Evolutionary conservation across 2,329 filamentous ascomycete genomes (phyloP).

Genomic region (Escovopsis weberi): DNA sequence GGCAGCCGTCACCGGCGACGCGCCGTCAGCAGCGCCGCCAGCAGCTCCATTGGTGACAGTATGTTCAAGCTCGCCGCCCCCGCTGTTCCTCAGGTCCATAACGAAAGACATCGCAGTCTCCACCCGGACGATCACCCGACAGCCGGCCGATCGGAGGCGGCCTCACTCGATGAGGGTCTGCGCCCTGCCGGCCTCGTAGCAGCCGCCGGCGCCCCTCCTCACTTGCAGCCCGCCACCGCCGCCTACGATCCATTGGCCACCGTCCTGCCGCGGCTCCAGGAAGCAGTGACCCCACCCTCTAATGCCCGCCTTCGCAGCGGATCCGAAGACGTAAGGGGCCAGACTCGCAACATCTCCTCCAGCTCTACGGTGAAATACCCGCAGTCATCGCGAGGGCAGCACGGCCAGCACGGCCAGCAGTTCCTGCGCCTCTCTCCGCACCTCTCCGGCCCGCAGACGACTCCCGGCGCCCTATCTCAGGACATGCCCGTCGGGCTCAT

Average conservation of each 20-base stretch:
- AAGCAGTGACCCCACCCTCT: neutral
- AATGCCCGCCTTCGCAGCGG: slow-evolving; percentile 15
- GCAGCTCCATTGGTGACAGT: slow-evolving; percentile 48
- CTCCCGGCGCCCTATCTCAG: slow-evolving; percentile 22
- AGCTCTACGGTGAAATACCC: slow-evolving; percentile 8
- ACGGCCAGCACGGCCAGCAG: slow-evolving; percentile 30
- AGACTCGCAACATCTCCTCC: slow-evolving; percentile 10
- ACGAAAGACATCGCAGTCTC: slow-evolving; percentile 39
- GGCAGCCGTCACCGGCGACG: slow-evolving; percentile 40
- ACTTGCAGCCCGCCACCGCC: slow-evolving; percentile 13
- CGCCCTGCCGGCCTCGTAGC: slow-evolving; percentile 13
- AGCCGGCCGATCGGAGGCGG: slow-evolving; percentile 21
- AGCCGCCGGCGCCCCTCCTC: slow-evolving; percentile 3
- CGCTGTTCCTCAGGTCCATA: slow-evolving; percentile 37
- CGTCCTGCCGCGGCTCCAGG: slow-evolving; percentile 17
- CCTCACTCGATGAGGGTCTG: slow-evolving; percentile 9
- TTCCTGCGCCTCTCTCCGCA: slow-evolving; percentile 25
- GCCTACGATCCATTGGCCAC: slow-evolving; percentile 28
- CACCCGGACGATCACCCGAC: slow-evolving; percentile 41
- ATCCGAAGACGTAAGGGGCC: slow-evolving; percentile 10
- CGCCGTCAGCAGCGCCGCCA: slow-evolving; percentile 48
- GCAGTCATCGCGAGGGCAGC: slow-evolving; percentile 26
- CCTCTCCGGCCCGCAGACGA: slow-evolving; percentile 14
- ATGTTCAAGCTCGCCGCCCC: slow-evolving; percentile 25
- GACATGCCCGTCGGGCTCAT: slow-evolving; percentile 17